Base-by-base conservation (phyloP, 140 eudicot genomes). In the Stevia rebaudiana region DNA sequence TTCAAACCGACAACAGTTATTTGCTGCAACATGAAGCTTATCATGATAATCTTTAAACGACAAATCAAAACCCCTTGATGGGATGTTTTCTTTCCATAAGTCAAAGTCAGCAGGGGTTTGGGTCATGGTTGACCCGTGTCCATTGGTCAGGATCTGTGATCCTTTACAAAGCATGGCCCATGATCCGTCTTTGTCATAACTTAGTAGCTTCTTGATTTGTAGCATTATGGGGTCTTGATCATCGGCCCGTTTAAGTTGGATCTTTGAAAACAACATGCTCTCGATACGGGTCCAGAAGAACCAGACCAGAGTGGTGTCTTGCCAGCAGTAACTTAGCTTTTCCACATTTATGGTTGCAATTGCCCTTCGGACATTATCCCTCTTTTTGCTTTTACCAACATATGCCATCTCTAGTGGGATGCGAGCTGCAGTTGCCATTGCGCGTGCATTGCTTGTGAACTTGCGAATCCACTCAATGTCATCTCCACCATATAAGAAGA, bases 221-320 rank as follows among this genome's bases (percentile, higher is more conserved):
- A 76, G 79, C 77, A 82, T 71, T 11, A 82, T 67, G 5, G 21
- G 72, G 74, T 85, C 94, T 18, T 54, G 83, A 56, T 82, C 83
- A 12, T 82, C 78, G 5, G 73, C 75, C 41, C 49, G 56, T 23
- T 18, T 81, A 4, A 79, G 78, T 65, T 85, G 85, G 18, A 85
- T 62, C 68, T 85, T 85, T 57, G 94, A 85, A 53, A 41, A 72
- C 50, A 85, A 54, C 94, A 85, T 85, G 86, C 94, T 85, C 64
- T 85, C 94, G 1, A 85, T 22, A 18, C 94, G 67, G 17, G 84
- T 75, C 94, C 94, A 85, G 39, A 85, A 85, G 88, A 73, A 85
- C 94, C 94, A 85, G 30, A 82, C 67, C 52, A 70, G 48, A 23
- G 82, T 41, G 16, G 81, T 65, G 23, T 85, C 94, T 48, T 74